phyloP scores from a whole-genome alignment of 257 asterid genomes.

The Solanum peruvianum region DNA sequence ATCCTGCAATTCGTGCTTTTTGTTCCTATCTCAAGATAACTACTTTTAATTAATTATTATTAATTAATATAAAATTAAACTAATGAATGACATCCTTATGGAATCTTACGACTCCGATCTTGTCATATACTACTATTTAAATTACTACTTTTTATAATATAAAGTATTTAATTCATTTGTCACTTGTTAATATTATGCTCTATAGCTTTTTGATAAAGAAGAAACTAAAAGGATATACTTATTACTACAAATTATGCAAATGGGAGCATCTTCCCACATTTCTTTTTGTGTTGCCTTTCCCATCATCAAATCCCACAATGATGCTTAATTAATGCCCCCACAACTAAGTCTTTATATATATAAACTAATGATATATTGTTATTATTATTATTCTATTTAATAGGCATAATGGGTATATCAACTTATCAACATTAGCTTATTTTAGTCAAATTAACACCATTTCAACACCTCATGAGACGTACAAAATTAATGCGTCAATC shows the following conservation, averaged over 20 bases:
- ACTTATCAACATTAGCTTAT: not conserved
- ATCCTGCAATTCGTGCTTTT: conserved; percentile 18
- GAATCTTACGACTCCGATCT: conserved; percentile 36
- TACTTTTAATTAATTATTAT: conserved; percentile 8
- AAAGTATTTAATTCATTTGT: not conserved
- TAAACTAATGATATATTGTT: no score
- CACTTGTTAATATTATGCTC: not conserved
- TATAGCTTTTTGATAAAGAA: conserved; percentile 6
- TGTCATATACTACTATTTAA: conserved; percentile 2
- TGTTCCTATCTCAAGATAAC: not conserved
- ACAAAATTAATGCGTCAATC: not conserved
- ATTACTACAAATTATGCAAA: not conserved
- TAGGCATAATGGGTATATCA: not conserved
- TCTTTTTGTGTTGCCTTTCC: conserved; percentile 11
- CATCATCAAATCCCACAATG: conserved; percentile 2
- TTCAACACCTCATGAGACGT: not conserved
- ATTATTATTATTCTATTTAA: not conserved
- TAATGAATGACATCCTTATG: conserved; percentile 5
- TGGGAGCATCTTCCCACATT: conserved; percentile 45
- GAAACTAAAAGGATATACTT: conserved; percentile 30
- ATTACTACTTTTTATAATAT: not conserved
- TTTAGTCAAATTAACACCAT: not conserved
- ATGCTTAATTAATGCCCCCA: not conserved
- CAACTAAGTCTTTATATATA: not conserved
- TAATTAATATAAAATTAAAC: conserved; percentile 3